Evolutionary conservation across 1,139 yeast genomes (phyloP).

Genomic region (Geotrichum reessii): DNA sequence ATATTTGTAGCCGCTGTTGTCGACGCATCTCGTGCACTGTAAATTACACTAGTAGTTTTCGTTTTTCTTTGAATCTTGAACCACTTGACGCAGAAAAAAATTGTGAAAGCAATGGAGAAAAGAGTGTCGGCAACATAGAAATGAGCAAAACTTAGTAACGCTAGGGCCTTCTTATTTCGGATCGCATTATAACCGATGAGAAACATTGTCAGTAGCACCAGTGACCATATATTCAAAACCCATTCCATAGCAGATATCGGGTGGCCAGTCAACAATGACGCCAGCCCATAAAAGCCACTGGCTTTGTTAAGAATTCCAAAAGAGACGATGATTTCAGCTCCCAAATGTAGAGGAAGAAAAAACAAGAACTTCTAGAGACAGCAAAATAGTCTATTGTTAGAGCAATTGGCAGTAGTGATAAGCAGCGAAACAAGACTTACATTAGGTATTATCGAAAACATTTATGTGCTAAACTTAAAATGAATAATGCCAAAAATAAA

Average conservation of each 20-base stretch:
- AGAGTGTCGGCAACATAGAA: constrained; percentile 63
- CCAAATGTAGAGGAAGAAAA: constrained; percentile 70
- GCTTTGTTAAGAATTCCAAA: constrained; percentile 80
- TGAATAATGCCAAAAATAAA: not conserved
- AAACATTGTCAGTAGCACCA: constrained; percentile 61
- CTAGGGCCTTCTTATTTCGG: constrained; percentile 43
- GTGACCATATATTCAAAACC: constrained; percentile 66
- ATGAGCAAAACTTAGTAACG: constrained; percentile 56
- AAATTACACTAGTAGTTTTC: constrained; percentile 16
- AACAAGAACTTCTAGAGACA: constrained; percentile 44
- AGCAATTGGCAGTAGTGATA: too few species aligned
- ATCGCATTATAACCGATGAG: constrained; percentile 53
- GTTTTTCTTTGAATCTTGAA: constrained; percentile 34
- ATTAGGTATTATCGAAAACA: not conserved
- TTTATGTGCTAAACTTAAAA: too few species aligned
- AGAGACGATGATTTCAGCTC: constrained; percentile 79
- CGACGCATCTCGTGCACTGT: constrained; percentile 10
- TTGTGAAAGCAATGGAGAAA: constrained; percentile 60
- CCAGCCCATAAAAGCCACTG: constrained; percentile 80
- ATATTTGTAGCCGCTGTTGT: constrained; percentile 16
- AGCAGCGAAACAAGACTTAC: not conserved
- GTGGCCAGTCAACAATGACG: constrained; percentile 82
- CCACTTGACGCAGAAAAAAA: constrained; percentile 74
- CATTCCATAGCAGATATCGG: constrained; percentile 80
- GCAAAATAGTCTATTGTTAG: not conserved